Evolutionary conservation across 768 basidiomycete genomes (phyloP).

Genomic region (Mycena vulgaris): DNA sequence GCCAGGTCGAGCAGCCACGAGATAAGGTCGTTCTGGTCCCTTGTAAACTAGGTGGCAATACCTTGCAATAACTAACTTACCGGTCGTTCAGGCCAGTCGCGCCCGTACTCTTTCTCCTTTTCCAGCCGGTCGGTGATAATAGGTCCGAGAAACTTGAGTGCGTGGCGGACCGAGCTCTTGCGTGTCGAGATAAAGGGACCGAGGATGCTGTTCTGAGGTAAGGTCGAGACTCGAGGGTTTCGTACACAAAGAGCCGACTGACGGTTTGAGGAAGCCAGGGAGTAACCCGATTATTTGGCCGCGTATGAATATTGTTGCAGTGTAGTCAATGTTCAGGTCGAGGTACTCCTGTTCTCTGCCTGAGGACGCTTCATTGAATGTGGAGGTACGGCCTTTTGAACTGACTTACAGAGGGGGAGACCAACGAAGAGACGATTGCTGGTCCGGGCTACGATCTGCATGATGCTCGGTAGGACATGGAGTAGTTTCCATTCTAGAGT

Average conservation of each 20-base stretch:
- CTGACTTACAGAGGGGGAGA: constrained; percentile 12
- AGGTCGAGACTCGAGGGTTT: too few relatives aligned
- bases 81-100: constrained; percentile 48
- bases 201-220: neutral
- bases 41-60: neutral
- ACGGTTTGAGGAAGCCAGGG: constrained; percentile 6
- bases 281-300: neutral
- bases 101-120: constrained; percentile 40
- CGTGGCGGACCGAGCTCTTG: neutral
- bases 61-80: constrained; percentile 34
- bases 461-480: neutral
- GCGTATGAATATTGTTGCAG: neutral
- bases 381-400: neutral
- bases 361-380: neutral
- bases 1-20: constrained; percentile 25
- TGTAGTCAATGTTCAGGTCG: constrained; percentile 2
- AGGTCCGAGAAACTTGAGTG: constrained; percentile 43
- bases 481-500: constrained; percentile 12
- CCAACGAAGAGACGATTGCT: constrained; percentile 19
- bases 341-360: constrained; percentile 13
- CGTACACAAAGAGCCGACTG: neutral
- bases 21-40: neutral
- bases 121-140: constrained; percentile 50
- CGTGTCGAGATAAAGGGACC: neutral
- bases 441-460: constrained; percentile 10